Percentiles rank a stretch among this genome's conserved stretches.
Conservation (phyloP, 2,329 filamentous ascomycete genomes). For the Ilyonectria mors-panacis region DNA sequence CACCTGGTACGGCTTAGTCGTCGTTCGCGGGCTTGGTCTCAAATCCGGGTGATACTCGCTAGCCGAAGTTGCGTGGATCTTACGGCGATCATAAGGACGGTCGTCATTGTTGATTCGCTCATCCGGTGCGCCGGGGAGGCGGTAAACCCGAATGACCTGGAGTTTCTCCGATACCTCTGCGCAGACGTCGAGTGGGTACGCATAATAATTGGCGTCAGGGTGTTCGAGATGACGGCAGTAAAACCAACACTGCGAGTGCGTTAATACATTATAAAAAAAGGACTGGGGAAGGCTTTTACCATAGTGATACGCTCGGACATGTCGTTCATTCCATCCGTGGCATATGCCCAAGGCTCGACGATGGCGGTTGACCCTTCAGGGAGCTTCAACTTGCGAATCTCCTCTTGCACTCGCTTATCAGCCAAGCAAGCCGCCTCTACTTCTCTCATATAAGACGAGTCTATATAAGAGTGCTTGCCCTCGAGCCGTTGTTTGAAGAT, state of each 20-base stretch:
- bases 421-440: slow-evolving; percentile 63
- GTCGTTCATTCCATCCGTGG: slow-evolving; percentile 67
- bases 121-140: slow-evolving; percentile 54
- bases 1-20: slow-evolving; percentile 51
- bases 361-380: slow-evolving; percentile 61
- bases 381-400: slow-evolving; percentile 59
- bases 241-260: slow-evolving; percentile 44
- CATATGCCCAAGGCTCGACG: slow-evolving; percentile 71
- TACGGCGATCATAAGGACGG: slow-evolving; percentile 57
- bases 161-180: slow-evolving; percentile 64
- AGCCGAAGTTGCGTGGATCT: slow-evolving; percentile 56
- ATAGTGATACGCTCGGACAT: slow-evolving; percentile 64
- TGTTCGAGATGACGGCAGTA: slow-evolving; percentile 54
- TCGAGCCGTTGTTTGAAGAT: slow-evolving; percentile 50
- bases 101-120: slow-evolving; percentile 52
- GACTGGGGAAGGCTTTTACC: slow-evolving; percentile 50
- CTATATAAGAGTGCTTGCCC: slow-evolving; percentile 64
- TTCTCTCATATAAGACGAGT: slow-evolving; percentile 62
- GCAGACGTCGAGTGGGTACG: slow-evolving; percentile 67
- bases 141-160: slow-evolving; percentile 62
- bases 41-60: slow-evolving; percentile 60
- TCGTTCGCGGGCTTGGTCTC: slow-evolving; percentile 41
- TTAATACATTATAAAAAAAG: background rate
- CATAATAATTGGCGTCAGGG: slow-evolving; percentile 68
- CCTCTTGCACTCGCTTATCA: slow-evolving; percentile 58